Percentiles rank a stretch among this genome's conserved stretches.
Conservation (phyloP, 371 early-diverging fungal species). For the Mucor circinelloides region DNA sequence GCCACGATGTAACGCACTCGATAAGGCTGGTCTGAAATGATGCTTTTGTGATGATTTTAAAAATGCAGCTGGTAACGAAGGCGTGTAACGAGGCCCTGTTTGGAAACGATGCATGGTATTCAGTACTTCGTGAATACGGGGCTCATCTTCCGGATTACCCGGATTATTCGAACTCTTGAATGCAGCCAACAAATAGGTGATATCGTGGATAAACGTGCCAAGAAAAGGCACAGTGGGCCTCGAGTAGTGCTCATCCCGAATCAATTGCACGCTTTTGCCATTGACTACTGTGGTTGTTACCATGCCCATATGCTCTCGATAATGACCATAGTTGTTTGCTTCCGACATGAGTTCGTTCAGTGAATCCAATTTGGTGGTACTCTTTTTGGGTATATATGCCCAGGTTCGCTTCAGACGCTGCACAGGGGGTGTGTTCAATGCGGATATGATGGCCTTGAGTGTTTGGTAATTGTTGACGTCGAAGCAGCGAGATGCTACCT, state of each 20-base stretch:
- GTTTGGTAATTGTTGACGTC: slow-evolving; percentile 77
- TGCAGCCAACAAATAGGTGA: slow-evolving; percentile 73
- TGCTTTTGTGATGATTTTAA: slow-evolving; percentile 61
- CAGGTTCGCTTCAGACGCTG: slow-evolving; percentile 78
- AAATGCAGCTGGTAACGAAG: slow-evolving; percentile 52
- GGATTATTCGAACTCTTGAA: slow-evolving; percentile 44
- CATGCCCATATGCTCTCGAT: slow-evolving; percentile 69
- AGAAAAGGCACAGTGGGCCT: slow-evolving; percentile 77
- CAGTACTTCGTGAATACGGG: slow-evolving; percentile 56
- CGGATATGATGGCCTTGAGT: slow-evolving; percentile 73
- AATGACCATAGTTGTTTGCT: slow-evolving; percentile 70
- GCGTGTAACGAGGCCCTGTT: slow-evolving; percentile 63
- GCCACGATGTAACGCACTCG: slow-evolving; percentile 57
- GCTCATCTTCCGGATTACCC: slow-evolving; percentile 50
- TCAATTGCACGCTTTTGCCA: slow-evolving; percentile 36
- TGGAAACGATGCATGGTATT: slow-evolving; percentile 59
- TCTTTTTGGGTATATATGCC: slow-evolving; percentile 73
- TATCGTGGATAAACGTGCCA: slow-evolving; percentile 80
- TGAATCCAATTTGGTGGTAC: slow-evolving; percentile 58
- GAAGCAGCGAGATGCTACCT: slow-evolving; percentile 67
- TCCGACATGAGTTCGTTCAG: slow-evolving; percentile 71
- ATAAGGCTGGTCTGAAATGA: slow-evolving; percentile 56
- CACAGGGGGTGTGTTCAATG: slow-evolving; percentile 77
- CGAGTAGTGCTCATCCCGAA: slow-evolving; percentile 49
- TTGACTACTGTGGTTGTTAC: slow-evolving; percentile 35